Evolutionary conservation across 768 basidiomycete species (phyloP).

Genomic region (Floccularia luteovirens): DNA sequence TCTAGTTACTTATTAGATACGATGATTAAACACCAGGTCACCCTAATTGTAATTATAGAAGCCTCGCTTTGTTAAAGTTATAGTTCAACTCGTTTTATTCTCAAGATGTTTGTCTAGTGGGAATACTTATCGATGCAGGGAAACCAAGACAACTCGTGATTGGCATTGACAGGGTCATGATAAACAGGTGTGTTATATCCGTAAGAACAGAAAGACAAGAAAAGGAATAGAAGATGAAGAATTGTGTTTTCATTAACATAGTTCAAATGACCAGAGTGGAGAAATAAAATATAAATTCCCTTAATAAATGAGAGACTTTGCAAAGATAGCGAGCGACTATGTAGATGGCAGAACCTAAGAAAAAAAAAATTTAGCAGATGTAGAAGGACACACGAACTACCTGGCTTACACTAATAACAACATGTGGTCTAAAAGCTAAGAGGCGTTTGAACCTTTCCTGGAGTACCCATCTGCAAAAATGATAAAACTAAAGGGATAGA

Average conservation of each 20-base stretch:
- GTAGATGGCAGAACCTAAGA: background rate
- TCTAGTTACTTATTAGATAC: too few species aligned
- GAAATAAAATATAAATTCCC: slow-evolving; percentile 10
- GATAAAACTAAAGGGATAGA: slow-evolving; percentile 71
- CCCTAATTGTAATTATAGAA: too few species aligned
- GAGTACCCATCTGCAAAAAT: slow-evolving; percentile 43
- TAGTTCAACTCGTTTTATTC: too few species aligned
- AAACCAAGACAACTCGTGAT: too few species aligned
- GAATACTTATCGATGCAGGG: too few species aligned
- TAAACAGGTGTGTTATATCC: too few species aligned
- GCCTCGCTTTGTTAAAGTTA: too few species aligned
- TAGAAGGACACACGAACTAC: background rate
- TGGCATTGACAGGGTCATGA: too few species aligned
- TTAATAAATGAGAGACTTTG: background rate
- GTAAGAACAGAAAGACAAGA: too few species aligned
- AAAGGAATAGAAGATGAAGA: too few species aligned
- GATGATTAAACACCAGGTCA: too few species aligned
- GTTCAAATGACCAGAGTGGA: slow-evolving; percentile 4
- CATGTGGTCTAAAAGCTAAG: slow-evolving; percentile 6
- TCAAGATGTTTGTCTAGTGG: too few species aligned
- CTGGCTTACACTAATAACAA: slow-evolving; percentile 3
- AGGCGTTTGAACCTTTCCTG: slow-evolving; percentile 23
- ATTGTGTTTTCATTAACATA: slow-evolving; percentile 5
- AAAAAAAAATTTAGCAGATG: background rate
- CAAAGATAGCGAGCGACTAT: slow-evolving; percentile 2